Evolutionary conservation across 1,139 yeast genomes (phyloP).

Genomic region (Hansenula anomala): DNA sequence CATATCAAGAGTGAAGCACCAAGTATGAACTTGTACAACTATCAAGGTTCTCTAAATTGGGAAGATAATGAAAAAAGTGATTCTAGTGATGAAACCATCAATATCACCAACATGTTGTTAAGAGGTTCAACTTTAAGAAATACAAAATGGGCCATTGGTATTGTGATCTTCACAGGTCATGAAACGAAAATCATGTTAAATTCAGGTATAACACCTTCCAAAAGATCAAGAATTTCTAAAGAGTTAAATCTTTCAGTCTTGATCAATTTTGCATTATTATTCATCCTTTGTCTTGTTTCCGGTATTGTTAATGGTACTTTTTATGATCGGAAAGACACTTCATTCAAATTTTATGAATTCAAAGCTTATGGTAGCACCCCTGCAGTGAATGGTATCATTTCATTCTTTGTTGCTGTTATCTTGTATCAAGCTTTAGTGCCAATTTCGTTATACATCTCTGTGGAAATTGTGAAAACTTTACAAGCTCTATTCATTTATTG

Average conservation of each 20-base stretch:
- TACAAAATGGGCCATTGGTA: slow-evolving; percentile 90
- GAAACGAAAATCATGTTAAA: slow-evolving; percentile 93
- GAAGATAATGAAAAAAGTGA: slow-evolving; percentile 35
- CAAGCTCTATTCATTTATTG: slow-evolving; percentile 92
- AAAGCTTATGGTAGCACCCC: slow-evolving; percentile 53
- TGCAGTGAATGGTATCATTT: slow-evolving; percentile 74
- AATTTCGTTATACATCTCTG: slow-evolving; percentile 87
- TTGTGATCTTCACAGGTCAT: slow-evolving; percentile 85
- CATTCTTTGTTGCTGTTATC: slow-evolving; percentile 86
- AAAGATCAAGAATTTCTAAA: slow-evolving; percentile 74
- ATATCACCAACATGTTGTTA: slow-evolving; percentile 71
- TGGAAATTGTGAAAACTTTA: slow-evolving; percentile 89
- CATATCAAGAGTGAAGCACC: slow-evolving; percentile 94
- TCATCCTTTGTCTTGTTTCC: slow-evolving; percentile 74
- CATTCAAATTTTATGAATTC: slow-evolving; percentile 69
- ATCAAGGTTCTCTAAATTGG: slow-evolving; percentile 57
- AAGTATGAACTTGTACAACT: slow-evolving; percentile 75
- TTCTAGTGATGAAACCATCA: slow-evolving; percentile 60
- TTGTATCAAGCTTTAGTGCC: slow-evolving; percentile 91
- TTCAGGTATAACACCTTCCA: slow-evolving; percentile 91
- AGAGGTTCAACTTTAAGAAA: slow-evolving; percentile 90
- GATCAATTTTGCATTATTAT: slow-evolving; percentile 70
- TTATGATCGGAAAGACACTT: slow-evolving; percentile 46
- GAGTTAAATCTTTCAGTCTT: slow-evolving; percentile 81
- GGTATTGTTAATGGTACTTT: slow-evolving; percentile 81